A percentile compares a stretch with the other conserved stretches of the same genome.
These are phyloP conservation scores for Schoenoplectus triqueter DNA, from an alignment of 202 grass and related monocot genomes.

Conservation along the genomic window DNA sequence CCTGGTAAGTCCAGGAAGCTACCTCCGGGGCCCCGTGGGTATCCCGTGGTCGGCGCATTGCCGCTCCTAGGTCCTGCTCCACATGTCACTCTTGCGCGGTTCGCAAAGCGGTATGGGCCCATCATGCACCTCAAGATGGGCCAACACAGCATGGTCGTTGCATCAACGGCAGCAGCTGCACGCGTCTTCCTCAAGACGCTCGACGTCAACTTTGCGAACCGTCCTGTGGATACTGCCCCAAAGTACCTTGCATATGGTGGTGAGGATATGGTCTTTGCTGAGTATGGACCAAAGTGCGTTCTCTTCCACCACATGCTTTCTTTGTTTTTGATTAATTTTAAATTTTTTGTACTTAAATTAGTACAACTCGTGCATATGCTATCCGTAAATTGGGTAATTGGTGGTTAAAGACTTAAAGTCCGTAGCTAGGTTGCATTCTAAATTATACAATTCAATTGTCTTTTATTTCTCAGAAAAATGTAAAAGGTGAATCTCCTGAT, in stretches of 20 bases:
- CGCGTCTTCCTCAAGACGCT: slow-evolving; percentile 44
- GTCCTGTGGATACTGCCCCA: slow-evolving; percentile 17
- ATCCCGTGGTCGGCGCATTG: slow-evolving; percentile 32
- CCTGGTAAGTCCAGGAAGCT: slow-evolving; percentile 11
- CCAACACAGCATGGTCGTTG: slow-evolving; percentile 5
- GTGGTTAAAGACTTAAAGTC: no score
- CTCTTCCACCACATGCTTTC: background rate
- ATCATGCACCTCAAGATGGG: slow-evolving; percentile 44
- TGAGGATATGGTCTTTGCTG: slow-evolving; percentile 35
- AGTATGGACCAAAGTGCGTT: slow-evolving; percentile 38
- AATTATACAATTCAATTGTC: no score
- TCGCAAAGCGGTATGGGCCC: slow-evolving; percentile 28
- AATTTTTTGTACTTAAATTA: background rate
- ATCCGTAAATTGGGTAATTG: background rate
- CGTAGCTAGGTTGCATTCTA: background rate
- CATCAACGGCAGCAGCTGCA: slow-evolving; percentile 29
- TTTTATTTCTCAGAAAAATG: background rate
- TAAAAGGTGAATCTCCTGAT: background rate
- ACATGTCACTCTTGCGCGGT: slow-evolving; percentile 25
- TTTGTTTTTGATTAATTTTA: background rate
- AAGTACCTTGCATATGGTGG: slow-evolving; percentile 33
- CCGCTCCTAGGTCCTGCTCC: slow-evolving; percentile 27
- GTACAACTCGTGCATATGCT: background rate
- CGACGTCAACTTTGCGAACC: slow-evolving; percentile 30
- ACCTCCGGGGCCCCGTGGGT: slow-evolving; percentile 36